Base-by-base conservation (phyloP, 2,329 filamentous ascomycete genomes). In the Rutstroemia sp. region DNA sequence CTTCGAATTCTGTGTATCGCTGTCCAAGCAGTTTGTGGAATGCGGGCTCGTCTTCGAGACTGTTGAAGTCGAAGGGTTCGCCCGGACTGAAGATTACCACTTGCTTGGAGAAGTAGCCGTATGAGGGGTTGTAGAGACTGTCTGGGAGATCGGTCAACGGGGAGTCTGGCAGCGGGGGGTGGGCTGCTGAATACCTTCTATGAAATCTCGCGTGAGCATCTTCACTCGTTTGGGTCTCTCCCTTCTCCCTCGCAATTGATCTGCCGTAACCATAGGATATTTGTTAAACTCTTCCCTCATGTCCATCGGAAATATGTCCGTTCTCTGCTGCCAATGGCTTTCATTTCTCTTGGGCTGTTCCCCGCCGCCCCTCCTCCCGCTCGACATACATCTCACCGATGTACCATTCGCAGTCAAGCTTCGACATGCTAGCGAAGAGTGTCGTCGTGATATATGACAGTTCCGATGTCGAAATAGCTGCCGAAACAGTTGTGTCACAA, bases 121-220 rank as follows among this genome's bases (percentile, higher is more conserved):
- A 97, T 64, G 89, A 80, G 0, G 91, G 91, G 69, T 97, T 96
- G 71, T 97, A 97, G 14, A 96, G 75, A 69, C 89, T 94, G 74
- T 96, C 92, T 95, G 65, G 34, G 60, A 23, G 42, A 16, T 12
- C 23, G 46, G 36, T 67, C 42, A 67, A 60, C n/a, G 46, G 19
- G n/a, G 48, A 23, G 14, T 23, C 30, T 53, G 42, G 51, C 46
- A 10, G 44, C 9, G 23, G 38, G 7, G 19, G 23, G 23, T 42
- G 30, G 51, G 36, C 49, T 23, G 21, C 23, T 34, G 70, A 71
- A 63, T 69, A 91, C 88, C 92, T 72, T 99, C 94, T 69, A 99
- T 94, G 69, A 99, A 99, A 77, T 99, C 95, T 63, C 95, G 82
- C 70, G 95, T 88, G 68, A 96, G 75, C 94, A 99, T 99, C 81